Base-by-base conservation (phyloP, 2,329 filamentous ascomycete species). In the Fusarium sp. region DNA sequence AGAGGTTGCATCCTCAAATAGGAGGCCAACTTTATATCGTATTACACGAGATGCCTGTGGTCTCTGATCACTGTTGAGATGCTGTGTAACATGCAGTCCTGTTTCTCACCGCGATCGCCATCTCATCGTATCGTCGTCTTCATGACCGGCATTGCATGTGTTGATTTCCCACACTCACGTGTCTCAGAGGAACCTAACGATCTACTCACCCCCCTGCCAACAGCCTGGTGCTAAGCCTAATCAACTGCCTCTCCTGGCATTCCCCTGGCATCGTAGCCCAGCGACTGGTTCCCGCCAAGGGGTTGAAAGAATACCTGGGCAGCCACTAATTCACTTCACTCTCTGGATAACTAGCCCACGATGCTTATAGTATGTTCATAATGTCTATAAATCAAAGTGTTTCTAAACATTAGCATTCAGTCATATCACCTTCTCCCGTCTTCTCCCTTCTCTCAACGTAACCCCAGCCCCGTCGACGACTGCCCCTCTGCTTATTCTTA, bases 211-310 rank as follows among this genome's bases (percentile, higher is more conserved):
- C 57, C 66, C 68, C 29, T 45, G 38, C 33, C 33, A 25, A n/a
- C 67, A 52, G 42, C 33, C 50, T 35, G 38, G 22, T 40, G 31
- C 50, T 58, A 25, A 33, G 33, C 57, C 58, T 33, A 65, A 70
- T 56, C 61, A 69, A 65, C 66, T 71, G 67, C 57, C 66, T 66
- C 66, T 66, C 66, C 50, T 71, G 62, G 50, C 52, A 61, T 62
- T 57, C n/a, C 67, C 59, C 57, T 70, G 36, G 50, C 22, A 70
- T 45, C 38, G 27, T 65, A 66, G 36, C 61, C 54, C 29, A 54
- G 66, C 42, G 54, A 70, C 52, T 66, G 68, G 60, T 40, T 65
- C 66, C 42, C 27, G 27, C 50, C 27, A 54, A 47, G 47, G 18
- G 7, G 50, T 33, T 54, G 50, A 54, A 54, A 54, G 27, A 31